phyloP scores from a whole-genome alignment of 768 basidiomycete genomes.

The Amanita thiersii region DNA sequence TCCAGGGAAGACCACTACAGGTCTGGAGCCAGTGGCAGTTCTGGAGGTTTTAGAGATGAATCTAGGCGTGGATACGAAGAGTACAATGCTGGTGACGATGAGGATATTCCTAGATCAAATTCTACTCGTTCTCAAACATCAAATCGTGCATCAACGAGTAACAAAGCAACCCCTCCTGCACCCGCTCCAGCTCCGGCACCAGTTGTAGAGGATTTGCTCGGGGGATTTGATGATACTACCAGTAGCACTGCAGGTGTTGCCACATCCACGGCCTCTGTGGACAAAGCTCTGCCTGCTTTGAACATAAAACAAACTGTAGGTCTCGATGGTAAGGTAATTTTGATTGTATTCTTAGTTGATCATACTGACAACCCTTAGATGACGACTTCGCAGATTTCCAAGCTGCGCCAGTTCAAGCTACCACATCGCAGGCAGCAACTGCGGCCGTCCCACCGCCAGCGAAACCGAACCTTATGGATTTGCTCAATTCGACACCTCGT shows the following conservation, averaged over 20 bases:
- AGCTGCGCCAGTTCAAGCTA: slow-evolving; percentile 46
- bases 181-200: slow-evolving; percentile 30
- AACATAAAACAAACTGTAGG: slow-evolving; percentile 20
- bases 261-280: slow-evolving; percentile 24
- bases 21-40: slow-evolving; percentile 23
- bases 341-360: neutral
- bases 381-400: slow-evolving; percentile 89
- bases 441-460: slow-evolving; percentile 27
- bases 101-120: slow-evolving; percentile 28
- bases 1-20: slow-evolving; percentile 17
- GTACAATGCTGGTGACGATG: slow-evolving; percentile 95
- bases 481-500: slow-evolving; percentile 31
- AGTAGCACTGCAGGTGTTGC: slow-evolving; percentile 22
- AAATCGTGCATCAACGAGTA: slow-evolving; percentile 23
- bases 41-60: slow-evolving; percentile 51
- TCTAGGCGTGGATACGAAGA: slow-evolving; percentile 71
- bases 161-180: slow-evolving; percentile 26
- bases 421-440: slow-evolving; percentile 24
- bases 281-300: slow-evolving; percentile 51
- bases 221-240: slow-evolving; percentile 67
- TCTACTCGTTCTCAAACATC: slow-evolving; percentile 20
- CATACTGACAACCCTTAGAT: slow-evolving; percentile 29
- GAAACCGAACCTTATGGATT: slow-evolving; percentile 39
- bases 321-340: slow-evolving; percentile 31
- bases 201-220: slow-evolving; percentile 65